Percentiles rank a stretch among this genome's conserved stretches.
Evolutionary conservation across 345 rosid genomes (phyloP).

Genomic region (Erucastrum elatum): DNA sequence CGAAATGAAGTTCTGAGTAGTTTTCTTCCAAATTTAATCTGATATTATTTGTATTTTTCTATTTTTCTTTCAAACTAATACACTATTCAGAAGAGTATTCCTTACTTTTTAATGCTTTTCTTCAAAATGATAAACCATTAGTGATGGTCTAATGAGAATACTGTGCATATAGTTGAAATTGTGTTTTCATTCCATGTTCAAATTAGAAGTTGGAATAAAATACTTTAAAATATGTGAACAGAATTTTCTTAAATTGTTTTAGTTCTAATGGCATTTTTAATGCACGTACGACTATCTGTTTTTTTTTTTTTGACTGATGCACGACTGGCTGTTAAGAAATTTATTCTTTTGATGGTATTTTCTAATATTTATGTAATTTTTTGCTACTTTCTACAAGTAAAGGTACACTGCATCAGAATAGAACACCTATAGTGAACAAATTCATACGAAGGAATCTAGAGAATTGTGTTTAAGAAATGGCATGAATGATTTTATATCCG

Average conservation of each 20-base stretch:
- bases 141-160: too few relatives aligned
- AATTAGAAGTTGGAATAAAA: not conserved
- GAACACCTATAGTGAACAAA: not conserved
- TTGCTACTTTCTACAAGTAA: too few relatives aligned
- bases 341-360: not conserved
- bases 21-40: not conserved
- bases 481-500: too few relatives aligned
- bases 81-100: too few relatives aligned
- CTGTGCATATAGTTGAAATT: too few relatives aligned
- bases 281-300: not conserved
- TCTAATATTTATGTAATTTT: not conserved
- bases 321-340: not conserved
- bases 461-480: too few relatives aligned
- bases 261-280: not conserved
- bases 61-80: too few relatives aligned
- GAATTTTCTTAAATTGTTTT: not conserved
- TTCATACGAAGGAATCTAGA: not conserved
- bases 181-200: not conserved
- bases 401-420: not conserved
- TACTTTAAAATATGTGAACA: not conserved
- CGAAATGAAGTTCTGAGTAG: not conserved
- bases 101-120: too few relatives aligned
- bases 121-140: too few relatives aligned
- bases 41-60: not conserved
- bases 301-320: not conserved